Conservation (phyloP, 106 monocot species). For the Chionographis japonica region DNA sequence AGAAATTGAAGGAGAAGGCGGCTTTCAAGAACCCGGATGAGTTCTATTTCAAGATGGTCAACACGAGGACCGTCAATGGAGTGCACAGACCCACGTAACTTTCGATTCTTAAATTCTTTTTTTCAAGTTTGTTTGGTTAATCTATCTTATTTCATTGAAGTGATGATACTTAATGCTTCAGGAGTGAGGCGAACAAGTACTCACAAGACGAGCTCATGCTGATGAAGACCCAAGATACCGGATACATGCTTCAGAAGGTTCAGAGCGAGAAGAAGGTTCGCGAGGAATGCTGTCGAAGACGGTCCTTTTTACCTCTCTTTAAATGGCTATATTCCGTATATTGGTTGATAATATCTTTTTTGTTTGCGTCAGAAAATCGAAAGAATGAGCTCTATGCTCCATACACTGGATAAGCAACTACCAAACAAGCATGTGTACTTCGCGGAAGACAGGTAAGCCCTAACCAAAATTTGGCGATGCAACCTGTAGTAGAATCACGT, state of each 20-base stretch:
- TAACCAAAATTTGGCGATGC: background rate
- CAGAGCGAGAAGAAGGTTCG: slow-evolving; percentile 90
- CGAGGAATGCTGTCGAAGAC: background rate
- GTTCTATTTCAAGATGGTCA: slow-evolving; percentile 95
- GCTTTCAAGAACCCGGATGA: slow-evolving; percentile 87
- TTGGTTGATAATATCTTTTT: background rate
- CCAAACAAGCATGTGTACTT: slow-evolving; percentile 75
- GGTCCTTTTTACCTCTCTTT: background rate
- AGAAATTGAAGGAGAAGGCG: slow-evolving; percentile 88
- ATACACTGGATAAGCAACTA: slow-evolving; percentile 52
- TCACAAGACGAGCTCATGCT: slow-evolving; percentile 75
- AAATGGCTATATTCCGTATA: background rate
- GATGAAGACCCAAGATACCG: slow-evolving; percentile 92
- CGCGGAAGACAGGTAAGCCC: slow-evolving; percentile 85
- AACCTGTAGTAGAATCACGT: background rate
- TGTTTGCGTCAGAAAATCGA: slow-evolving; percentile 71
- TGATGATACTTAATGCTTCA: slow-evolving; percentile 11
- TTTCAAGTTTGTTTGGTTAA: background rate
- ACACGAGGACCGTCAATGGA: slow-evolving; percentile 60
- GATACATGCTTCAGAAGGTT: slow-evolving; percentile 77
- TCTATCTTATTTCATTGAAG: background rate
- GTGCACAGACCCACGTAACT: slow-evolving; percentile 64
- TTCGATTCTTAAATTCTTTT: background rate
- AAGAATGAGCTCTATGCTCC: slow-evolving; percentile 60
- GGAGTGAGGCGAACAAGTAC: slow-evolving; percentile 78